These are phyloP conservation scores for Solanum ossicruentum DNA, from an alignment of 257 asterid species.

Conservation along the genomic window DNA sequence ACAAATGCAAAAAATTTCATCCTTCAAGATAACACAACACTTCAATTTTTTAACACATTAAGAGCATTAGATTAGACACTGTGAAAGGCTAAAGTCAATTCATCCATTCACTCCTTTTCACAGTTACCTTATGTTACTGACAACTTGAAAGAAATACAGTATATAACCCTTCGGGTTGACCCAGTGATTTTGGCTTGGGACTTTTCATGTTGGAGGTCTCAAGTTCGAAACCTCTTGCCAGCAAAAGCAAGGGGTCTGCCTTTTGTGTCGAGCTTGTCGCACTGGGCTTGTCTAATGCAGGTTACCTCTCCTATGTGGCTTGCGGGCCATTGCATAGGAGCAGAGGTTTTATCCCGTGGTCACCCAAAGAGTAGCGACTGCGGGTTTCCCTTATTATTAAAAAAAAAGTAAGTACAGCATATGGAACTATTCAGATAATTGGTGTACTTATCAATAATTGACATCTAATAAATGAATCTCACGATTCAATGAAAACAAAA, in stretches of 20 bases:
- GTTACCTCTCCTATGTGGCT: too few relatives aligned
- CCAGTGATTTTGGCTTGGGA: too few relatives aligned
- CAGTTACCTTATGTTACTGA: not conserved
- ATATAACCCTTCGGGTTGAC: not conserved
- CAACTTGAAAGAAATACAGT: not conserved
- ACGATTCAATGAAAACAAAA: not conserved
- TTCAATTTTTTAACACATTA: not conserved
- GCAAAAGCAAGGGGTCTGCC: too few relatives aligned
- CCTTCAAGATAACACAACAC: not conserved
- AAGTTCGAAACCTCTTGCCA: too few relatives aligned
- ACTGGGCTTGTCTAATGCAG: too few relatives aligned
- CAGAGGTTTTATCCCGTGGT: too few relatives aligned
- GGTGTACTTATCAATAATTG: not conserved
- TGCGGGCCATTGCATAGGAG: too few relatives aligned
- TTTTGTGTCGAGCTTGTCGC: too few relatives aligned
- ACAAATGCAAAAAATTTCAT: not conserved
- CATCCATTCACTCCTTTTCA: not conserved
- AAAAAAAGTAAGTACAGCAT: too few relatives aligned
- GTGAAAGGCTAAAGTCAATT: not conserved
- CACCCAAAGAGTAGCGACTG: too few relatives aligned
- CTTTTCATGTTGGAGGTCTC: too few relatives aligned
- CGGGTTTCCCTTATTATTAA: too few relatives aligned
- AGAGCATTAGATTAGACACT: not conserved
- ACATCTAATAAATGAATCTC: not conserved
- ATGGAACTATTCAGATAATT: not conserved